A percentile compares a stretch with the other conserved stretches of the same genome.
phyloP scores from a whole-genome alignment of 306 rosid species.

The Corylus americana region DNA sequence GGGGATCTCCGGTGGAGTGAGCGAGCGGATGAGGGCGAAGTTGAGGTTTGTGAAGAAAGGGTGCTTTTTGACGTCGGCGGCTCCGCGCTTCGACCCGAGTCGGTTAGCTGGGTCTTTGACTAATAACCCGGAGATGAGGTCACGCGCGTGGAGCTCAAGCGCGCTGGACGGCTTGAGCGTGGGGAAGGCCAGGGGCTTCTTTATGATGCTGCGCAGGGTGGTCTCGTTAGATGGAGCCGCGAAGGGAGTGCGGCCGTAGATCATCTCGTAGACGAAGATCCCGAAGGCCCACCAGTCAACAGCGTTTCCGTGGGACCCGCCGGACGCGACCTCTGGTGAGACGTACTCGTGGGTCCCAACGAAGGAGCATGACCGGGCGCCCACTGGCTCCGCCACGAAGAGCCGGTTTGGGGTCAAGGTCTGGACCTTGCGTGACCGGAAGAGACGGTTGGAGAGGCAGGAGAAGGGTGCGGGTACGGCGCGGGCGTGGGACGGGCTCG shows the following conservation, averaged over 20 bases:
- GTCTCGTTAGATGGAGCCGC: constrained; percentile 72
- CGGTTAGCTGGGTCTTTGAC: constrained; percentile 70
- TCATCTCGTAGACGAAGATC: constrained; percentile 75
- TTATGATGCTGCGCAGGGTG: constrained; percentile 65
- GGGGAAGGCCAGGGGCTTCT: constrained; percentile 63
- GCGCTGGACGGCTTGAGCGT: constrained; percentile 41
- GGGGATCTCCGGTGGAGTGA: constrained; percentile 71
- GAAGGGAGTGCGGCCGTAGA: constrained; percentile 88
- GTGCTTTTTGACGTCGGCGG: constrained; percentile 84
- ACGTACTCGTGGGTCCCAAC: constrained; percentile 98
- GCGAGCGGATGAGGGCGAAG: constrained; percentile 67
- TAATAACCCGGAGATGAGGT: constrained; percentile 49
- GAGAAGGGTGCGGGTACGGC: constrained; percentile 43
- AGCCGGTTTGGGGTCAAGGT: constrained; percentile 61
- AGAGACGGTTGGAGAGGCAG: constrained; percentile 57
- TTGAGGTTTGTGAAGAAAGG: constrained; percentile 71
- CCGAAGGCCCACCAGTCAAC: constrained; percentile 99
- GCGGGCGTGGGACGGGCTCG: constrained; percentile 31
- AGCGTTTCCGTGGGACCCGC: constrained; percentile 95
- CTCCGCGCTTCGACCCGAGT: constrained; percentile 92
- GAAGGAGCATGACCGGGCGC: constrained; percentile 80
- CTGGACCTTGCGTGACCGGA: constrained; percentile 78
- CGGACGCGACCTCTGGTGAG: constrained; percentile 93
- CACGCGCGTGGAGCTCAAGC: constrained; percentile 82
- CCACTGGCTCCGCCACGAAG: constrained; percentile 90